Base-by-base conservation (phyloP, 345 rosid species). In the Geranium rotundifolium region DNA sequence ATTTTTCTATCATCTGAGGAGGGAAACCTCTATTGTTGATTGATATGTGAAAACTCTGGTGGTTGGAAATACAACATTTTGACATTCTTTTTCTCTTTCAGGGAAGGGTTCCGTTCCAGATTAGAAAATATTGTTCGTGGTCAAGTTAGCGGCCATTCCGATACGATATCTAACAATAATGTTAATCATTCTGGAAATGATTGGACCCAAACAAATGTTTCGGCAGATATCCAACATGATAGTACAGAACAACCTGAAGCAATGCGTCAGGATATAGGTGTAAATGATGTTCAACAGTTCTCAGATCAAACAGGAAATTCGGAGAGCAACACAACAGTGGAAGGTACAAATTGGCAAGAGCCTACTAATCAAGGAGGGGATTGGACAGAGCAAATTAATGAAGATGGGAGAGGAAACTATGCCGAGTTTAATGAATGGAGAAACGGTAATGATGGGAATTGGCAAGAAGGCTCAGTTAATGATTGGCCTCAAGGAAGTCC, bases 81-180 rank as follows among this genome's bases (percentile, higher is more conserved):
- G 41, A 34, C 41, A 19, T 64, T 54, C 17, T 54, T 72, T 71
- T 62, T 59, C 59, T 66, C 29, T 62, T 63, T 19, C 76, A 95
- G 99, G 85, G 95, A 90, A 70, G 99, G 97, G 56, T 85, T 95
- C 67, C 97, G 84, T 63, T 77, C 85, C 67, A 80, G 84, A 77
- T 77, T 85, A 63, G 99, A 85, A 75, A 83, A 57, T 77, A 79
- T 80, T 65, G 90, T 84, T 31, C 85, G 74, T 70, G 82, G 79
- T 62, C 89, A 82, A 74, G 90, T 79, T 59, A 79, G 80, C 69
- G 72, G 74, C 72, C 79, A 73, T 72, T 71, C 81, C 75, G 90
- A 84, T 69, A 71, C 67, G 65, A 62, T 71, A 29, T 67, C 79
- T 72, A 69, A 65, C 70, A 64, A 69, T 75, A 78, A 62, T 66